A percentile compares a stretch with the other conserved stretches of the same genome.
phyloP scores from a whole-genome alignment of 1,139 yeast genomes.

The Komagataea norvegica region DNA sequence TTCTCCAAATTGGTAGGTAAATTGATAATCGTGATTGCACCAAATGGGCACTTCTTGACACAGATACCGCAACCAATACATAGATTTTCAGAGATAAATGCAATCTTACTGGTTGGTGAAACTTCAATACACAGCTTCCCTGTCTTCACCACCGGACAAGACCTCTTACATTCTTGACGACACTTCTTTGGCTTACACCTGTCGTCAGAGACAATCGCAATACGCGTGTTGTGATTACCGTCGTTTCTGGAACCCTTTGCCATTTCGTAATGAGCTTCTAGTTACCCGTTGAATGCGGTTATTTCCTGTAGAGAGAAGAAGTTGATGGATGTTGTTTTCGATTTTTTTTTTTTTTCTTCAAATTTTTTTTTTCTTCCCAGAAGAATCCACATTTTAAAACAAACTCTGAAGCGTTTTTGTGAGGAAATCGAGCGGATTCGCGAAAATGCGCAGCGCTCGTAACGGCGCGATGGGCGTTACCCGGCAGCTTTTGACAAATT shows the following conservation, averaged over 20 bases:
- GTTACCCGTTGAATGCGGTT: too few relatives aligned
- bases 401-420: too few relatives aligned
- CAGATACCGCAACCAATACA: slow-evolving; percentile 99
- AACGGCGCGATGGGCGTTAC: slow-evolving; percentile 2
- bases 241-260: slow-evolving; percentile 6
- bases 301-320: slow-evolving; percentile 31
- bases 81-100: slow-evolving; percentile 89
- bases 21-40: slow-evolving; percentile 91
- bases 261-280: slow-evolving; percentile 45
- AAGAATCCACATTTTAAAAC: too few relatives aligned
- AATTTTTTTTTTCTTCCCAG: neutral
- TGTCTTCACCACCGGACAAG: slow-evolving; percentile 97
- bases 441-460: too few relatives aligned
- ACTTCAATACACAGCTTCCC: slow-evolving; percentile 98
- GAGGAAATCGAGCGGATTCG: too few relatives aligned
- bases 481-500: slow-evolving; percentile 14
- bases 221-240: slow-evolving; percentile 41
- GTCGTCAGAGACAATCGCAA: slow-evolving; percentile 91
- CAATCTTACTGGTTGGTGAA: slow-evolving; percentile 82
- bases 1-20: slow-evolving; percentile 90
- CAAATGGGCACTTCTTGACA: slow-evolving; percentile 96
- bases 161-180: slow-evolving; percentile 93
- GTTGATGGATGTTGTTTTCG: slow-evolving; percentile 10
- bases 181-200: slow-evolving; percentile 97
- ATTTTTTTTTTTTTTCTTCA: slow-evolving; percentile 8